Conservation (phyloP, 352 stramenopile genomes). For the Pythium coloratum region DNA sequence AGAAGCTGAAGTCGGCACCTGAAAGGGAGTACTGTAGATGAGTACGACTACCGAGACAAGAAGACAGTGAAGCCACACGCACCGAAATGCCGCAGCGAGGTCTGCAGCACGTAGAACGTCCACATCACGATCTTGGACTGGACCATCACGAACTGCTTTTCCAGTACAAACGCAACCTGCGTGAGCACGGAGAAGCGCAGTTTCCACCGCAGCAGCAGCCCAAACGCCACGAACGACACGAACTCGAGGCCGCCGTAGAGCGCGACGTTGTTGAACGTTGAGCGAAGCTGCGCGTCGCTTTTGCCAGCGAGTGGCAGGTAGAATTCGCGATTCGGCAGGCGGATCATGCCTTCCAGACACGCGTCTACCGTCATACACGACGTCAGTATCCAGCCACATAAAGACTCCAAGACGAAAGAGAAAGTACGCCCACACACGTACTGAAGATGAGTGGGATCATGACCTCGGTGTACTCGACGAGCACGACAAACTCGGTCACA, state of each 20-base stretch:
- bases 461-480: slow-evolving; percentile 39
- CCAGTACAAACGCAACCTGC: slow-evolving; percentile 21
- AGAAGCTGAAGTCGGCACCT: slow-evolving; percentile 3
- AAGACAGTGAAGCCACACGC: not conserved
- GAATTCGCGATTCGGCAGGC: slow-evolving; percentile 8
- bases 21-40: not conserved
- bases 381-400: not conserved
- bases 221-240: slow-evolving; percentile 11
- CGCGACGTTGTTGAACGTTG: slow-evolving; percentile 1
- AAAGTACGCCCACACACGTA: slow-evolving; percentile 5
- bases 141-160: slow-evolving; percentile 18
- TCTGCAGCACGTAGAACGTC: slow-evolving; percentile 1
- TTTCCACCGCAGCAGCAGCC: slow-evolving; percentile 1
- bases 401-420: not conserved
- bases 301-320: slow-evolving; percentile 6
- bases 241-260: slow-evolving; percentile 12
- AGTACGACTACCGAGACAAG: not conserved
- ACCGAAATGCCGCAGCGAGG: not conserved
- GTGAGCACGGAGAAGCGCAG: slow-evolving; percentile 12
- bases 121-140: slow-evolving; percentile 11
- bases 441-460: slow-evolving; percentile 40
- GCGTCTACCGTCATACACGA: not conserved
- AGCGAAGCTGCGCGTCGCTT: slow-evolving; percentile 7
- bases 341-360: slow-evolving; percentile 11
- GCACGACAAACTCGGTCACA: slow-evolving; percentile 33